phyloP scores from a whole-genome alignment of 805 yeast genomes.

The Kockiozyma suomiensis region DNA sequence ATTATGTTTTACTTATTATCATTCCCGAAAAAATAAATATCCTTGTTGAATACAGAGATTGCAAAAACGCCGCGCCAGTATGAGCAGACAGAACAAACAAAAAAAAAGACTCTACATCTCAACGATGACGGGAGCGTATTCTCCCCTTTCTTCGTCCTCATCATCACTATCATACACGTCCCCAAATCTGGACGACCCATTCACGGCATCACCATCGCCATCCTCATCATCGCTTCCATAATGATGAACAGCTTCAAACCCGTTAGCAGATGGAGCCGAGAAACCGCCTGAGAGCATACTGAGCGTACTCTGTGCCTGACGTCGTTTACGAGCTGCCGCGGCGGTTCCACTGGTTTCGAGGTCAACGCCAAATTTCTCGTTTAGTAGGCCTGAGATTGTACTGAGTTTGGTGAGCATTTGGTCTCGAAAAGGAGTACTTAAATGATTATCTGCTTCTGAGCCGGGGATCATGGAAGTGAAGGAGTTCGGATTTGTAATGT shows the following conservation, averaged over 20 bases:
- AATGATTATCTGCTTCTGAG: no score
- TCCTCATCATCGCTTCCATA: constrained; percentile 35
- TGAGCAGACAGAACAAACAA: background rate
- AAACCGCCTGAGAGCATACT: constrained; percentile 9
- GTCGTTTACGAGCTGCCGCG: constrained; percentile 7
- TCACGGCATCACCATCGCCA: background rate
- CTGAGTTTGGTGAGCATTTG: background rate
- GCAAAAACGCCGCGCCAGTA: no score
- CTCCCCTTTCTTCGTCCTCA: constrained; percentile 34
- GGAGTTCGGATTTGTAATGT: background rate
- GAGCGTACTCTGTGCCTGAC: constrained; percentile 3
- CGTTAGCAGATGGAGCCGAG: constrained; percentile 4
- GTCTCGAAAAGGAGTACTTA: no score
- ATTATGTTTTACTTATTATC: background rate
- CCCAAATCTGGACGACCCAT: background rate
- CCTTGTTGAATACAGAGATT: no score
- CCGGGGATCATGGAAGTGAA: background rate
- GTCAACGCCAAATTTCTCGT: constrained; percentile 13
- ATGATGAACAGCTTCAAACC: constrained; percentile 38
- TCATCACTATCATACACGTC: constrained; percentile 27
- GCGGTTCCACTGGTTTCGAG: constrained; percentile 13
- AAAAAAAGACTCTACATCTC: constrained; percentile 19
- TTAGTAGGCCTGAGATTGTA: background rate
- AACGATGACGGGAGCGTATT: constrained; percentile 36
- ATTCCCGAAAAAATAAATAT: no score